phyloP scores from a whole-genome alignment of 345 rosid genomes.

The Citrus sp. region DNA sequence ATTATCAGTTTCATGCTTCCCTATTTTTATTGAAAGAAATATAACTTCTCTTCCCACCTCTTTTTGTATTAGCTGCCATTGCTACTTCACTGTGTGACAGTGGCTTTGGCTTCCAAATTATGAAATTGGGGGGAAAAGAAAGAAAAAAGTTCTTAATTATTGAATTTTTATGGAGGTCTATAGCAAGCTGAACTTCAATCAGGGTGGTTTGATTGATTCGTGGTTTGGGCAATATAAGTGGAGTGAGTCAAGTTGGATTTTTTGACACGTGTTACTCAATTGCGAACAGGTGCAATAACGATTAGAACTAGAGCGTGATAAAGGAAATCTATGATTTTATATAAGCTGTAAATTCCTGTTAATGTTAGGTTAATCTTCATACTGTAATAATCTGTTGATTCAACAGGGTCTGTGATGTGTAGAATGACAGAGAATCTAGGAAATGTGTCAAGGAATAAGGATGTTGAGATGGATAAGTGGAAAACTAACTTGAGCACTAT shows the following conservation, averaged over 20 bases:
- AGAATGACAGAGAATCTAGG: background rate
- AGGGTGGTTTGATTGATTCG: background rate
- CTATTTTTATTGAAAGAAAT: background rate
- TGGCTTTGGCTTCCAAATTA: background rate
- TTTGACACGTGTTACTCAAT: background rate
- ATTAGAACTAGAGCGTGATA: background rate
- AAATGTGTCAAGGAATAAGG: background rate
- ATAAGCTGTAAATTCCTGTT: background rate
- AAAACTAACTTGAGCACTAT: background rate
- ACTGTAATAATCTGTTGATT: background rate
- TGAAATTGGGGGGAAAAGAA: background rate
- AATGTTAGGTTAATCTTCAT: background rate
- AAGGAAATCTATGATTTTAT: background rate
- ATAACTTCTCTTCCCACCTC: background rate
- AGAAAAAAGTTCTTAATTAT: background rate
- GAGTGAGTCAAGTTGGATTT: background rate
- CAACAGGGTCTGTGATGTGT: background rate
- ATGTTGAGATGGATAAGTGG: background rate
- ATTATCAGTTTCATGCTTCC: slow-evolving; percentile 13
- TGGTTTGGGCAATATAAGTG: background rate
- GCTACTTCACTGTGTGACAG: background rate
- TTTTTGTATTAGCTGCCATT: background rate
- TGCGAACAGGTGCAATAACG: background rate
- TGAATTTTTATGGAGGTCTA: background rate
- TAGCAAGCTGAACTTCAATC: background rate